Evolutionary conservation across 441 rosid genomes (phyloP), one percentile per base, ranked within the genome.

Genomic region (Metrosideros polymorpha): DNA sequence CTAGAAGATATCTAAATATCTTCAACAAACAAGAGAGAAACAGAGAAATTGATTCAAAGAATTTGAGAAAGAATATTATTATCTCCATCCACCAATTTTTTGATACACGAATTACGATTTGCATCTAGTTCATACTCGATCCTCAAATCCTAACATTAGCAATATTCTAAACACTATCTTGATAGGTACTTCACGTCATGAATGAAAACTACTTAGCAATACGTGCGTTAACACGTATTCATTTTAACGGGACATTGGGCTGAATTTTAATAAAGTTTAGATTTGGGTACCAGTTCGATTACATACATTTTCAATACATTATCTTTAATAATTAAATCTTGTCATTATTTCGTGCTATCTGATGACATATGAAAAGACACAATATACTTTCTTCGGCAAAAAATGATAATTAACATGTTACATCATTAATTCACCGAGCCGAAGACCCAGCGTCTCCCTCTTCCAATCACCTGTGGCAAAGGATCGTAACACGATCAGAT

Each of bases 381-480:
- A 17, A 51, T 15, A 51, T 51, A 5, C 19, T 17, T n/a, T n/a
- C n/a, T n/a, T n/a, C n/a, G 61, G 29, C 1, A 5, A 25, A 55
- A 25, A 55, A 6, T 50, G 54, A 52, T 17, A 52, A 52, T 52
- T 52, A 52, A 17, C 22, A 24, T 6, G 54, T 18, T 8, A 18
- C 18, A 52, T 18, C 24, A 17, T 17, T 52, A 52, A 52, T 52
- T 50, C 52, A 50, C 18, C 17, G 4, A 4, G 51, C 51, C 51
- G 12, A 49, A 13, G 52, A 14, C 6, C 15, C 3, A 50, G 15
- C 35, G n/a, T 14, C 75, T 22, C n/a, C n/a, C n/a, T 32, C 75
- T 30, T 43, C 82, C 47, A 18, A 18, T 43, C 82, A 47, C 7
- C 94, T 92, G 90, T 17, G 61, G 56, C 32, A 71, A 19, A n/a